Evolutionary conservation across 1,284 basidiomycete species (phyloP), one percentile per base, ranked within the genome.

Genomic region (Melampsora occidentalis): DNA sequence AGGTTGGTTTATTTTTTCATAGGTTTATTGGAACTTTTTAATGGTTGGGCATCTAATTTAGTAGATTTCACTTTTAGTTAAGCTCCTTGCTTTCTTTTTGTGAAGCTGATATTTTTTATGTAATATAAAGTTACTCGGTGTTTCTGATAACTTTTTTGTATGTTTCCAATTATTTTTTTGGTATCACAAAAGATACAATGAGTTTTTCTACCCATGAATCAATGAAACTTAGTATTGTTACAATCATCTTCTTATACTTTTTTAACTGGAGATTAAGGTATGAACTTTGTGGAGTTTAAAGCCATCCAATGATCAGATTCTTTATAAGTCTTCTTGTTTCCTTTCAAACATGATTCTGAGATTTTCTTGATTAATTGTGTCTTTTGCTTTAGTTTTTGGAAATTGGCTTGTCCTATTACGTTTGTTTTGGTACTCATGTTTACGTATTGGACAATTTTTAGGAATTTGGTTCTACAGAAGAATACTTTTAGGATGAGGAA

Each of bases 11-110:
- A 1, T 28, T 28, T 1, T 28, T 22, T 12, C 0, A 20, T 51
- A 72, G 71, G 39, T 72, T 51, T 72, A 72, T 51, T 72, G 28
- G 71, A 72, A 22, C 51, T 72, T 5, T 72, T 72, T 46, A 72
- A 62, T 57, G 71, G 62, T 31, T 65, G 61, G 35, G 71, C 71
- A 4, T 72, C 71, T 14, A 72, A 72, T 53, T 61, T 72, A 25
- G 71, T 72, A 6, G 71, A 72, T 57, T 72, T 72, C 48, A 72
- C 71, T 22, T 72, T 72, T 39, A 72, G 71, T 72, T 72, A 4
- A 35, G 71, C 64, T 35, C 2, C 14, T 16, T 33, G 10, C 20
- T 5, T 46, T 9, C 2, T 22, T 2, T 39, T 39, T 39, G 2
- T 28, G 28, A 28, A 39, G 5, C 10, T 39, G 1, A 39, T 2